phyloP scores from a whole-genome alignment of 1,139 yeast genomes.

The Saccharomyces pastorianus region DNA sequence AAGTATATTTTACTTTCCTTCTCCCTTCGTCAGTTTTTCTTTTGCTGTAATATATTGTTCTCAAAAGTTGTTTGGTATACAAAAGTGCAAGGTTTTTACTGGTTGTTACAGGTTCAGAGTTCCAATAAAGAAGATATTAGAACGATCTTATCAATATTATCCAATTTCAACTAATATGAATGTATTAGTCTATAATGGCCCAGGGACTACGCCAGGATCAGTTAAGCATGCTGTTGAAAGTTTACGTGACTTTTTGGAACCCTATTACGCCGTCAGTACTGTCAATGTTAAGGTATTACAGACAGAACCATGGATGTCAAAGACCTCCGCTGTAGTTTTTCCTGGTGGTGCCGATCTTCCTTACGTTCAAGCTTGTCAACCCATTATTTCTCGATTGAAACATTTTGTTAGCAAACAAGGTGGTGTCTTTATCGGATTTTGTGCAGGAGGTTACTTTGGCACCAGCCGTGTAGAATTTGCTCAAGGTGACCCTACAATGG shows the following conservation, averaged over 20 bases:
- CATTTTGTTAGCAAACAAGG: slow-evolving; percentile 62
- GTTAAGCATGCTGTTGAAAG: slow-evolving; percentile 79
- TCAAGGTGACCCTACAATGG: slow-evolving; percentile 57
- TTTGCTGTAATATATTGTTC: not conserved
- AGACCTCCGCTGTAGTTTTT: slow-evolving; percentile 70
- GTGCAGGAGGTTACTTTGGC: slow-evolving; percentile 95
- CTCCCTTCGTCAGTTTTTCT: not conserved
- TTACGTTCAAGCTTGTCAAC: slow-evolving; percentile 45
- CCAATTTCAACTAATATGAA: slow-evolving; percentile 20
- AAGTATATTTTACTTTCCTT: not conserved
- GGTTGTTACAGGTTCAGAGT: not conserved
- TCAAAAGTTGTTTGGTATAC: not conserved
- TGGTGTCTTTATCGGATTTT: slow-evolving; percentile 76
- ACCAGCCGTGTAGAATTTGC: slow-evolving; percentile 77
- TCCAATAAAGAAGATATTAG: not conserved
- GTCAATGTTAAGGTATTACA: slow-evolving; percentile 55
- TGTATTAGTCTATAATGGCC: slow-evolving; percentile 41
- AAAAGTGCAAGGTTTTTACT: not conserved
- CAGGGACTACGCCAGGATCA: slow-evolving; percentile 81
- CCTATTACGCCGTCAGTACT: slow-evolving; percentile 77
- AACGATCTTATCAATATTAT: not conserved
- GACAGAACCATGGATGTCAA: slow-evolving; percentile 81
- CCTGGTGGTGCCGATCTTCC: slow-evolving; percentile 98
- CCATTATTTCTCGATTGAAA: slow-evolving; percentile 59
- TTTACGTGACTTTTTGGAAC: slow-evolving; percentile 66